Evolutionary conservation across 2,329 filamentous ascomycete species (phyloP), one percentile per base, ranked within the genome.

Genomic region (Paracoccidioides lutzii): DNA sequence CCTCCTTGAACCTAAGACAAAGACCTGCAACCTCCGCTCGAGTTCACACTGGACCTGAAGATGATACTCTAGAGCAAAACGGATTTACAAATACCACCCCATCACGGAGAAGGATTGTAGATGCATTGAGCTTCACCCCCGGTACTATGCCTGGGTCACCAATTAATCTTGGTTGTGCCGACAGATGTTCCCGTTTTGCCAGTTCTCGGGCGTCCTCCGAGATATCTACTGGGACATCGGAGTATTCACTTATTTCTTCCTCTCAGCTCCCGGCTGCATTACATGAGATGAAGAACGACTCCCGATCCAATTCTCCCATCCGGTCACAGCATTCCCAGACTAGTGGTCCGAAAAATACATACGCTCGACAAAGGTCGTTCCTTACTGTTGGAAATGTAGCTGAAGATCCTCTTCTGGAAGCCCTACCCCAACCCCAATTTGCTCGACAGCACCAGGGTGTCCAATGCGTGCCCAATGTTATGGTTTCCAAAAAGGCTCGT

Each of bases 341-440:
- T 10, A 60, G 60, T 53, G 73, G 71, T 2, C 69, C 74, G 4
- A 78, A 71, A 60, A 69, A 80, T 45, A 85, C 82, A 2, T 85
- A 85, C 65, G 78, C 78, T 12, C 76, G 76, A 41, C 74, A 79
- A 59, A 75, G 81, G 48, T 82, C 81, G 1, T 81, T 82, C 58
- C 67, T 83, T n/a, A 74, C 77, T 60, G 80, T 82, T 59, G 65
- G 72, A 46, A 73, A 57, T 44, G 42, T 59, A 12, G 28, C 60
- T 52, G 58, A 56, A 32, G 61, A 58, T 15, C 37, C 52, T 33
- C 52, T 52, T 33, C 41, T 41, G 37, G 49, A 52, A 12, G 32
- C 22, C 22, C 49, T 12, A 10, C 9, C 37, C 37, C 37, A 41
- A n/a, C 22, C 37, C 12, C 8, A 35, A 6, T 52, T 41, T n/a